Evolutionary conservation across 2,329 filamentous ascomycete genomes (phyloP).

Genomic region (Sarocladiaceae sp.): DNA sequence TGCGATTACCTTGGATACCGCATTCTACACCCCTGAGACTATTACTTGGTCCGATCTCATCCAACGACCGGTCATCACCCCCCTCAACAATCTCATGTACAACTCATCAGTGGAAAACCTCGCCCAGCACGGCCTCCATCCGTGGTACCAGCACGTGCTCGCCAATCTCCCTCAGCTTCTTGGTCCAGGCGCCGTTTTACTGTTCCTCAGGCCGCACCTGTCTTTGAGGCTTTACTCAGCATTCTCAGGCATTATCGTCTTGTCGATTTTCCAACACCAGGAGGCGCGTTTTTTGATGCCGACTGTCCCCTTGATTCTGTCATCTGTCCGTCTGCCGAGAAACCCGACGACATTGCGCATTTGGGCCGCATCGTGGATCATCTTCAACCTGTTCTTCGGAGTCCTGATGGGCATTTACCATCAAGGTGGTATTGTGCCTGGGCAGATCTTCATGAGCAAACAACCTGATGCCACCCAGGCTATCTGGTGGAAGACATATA

Average conservation of each 20-base stretch:
- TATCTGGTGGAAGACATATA: slow-evolving; percentile 84
- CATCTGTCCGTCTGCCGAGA: slow-evolving; percentile 62
- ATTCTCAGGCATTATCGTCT: slow-evolving; percentile 60
- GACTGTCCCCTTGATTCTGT: slow-evolving; percentile 68
- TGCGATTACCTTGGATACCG: slow-evolving; percentile 77
- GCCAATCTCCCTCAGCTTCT: slow-evolving; percentile 65
- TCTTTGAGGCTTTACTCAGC: slow-evolving; percentile 66
- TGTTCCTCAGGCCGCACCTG: slow-evolving; percentile 51
- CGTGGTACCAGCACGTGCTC: slow-evolving; percentile 70
- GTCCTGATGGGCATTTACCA: slow-evolving; percentile 75
- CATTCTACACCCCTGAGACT: slow-evolving; percentile 65
- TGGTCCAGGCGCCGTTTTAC: slow-evolving; percentile 59
- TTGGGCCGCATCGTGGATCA: slow-evolving; percentile 58
- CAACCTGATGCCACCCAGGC: slow-evolving; percentile 63
- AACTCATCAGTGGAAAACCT: slow-evolving; percentile 66
- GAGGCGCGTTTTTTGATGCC: slow-evolving; percentile 74
- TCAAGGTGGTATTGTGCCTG: slow-evolving; percentile 71
- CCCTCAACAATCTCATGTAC: slow-evolving; percentile 71
- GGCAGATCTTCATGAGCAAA: slow-evolving; percentile 67
- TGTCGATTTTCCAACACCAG: slow-evolving; percentile 73
- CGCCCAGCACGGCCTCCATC: slow-evolving; percentile 69
- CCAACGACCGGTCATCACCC: slow-evolving; percentile 62
- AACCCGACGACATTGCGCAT: slow-evolving; percentile 39
- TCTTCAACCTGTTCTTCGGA: slow-evolving; percentile 63
- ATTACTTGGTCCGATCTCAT: slow-evolving; percentile 61